Evolutionary conservation across 176 grass and related monocot genomes (phyloP).

Genomic region (Rhipidocladum racemiflorum): DNA sequence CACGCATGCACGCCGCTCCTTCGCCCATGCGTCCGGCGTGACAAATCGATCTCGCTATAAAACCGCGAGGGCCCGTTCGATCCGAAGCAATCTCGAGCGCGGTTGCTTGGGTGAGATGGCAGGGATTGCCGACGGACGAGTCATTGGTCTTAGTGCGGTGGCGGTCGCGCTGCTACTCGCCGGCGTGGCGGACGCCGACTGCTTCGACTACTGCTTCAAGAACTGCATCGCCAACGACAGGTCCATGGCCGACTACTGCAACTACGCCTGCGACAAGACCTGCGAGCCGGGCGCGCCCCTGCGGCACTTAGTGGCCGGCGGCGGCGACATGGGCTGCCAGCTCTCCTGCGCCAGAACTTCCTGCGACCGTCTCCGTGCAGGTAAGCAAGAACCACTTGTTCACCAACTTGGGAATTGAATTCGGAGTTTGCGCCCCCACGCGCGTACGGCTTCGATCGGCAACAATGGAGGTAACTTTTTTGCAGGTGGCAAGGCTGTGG

Average conservation of each 20-base stretch:
- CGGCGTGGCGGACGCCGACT: slow-evolving; percentile 27
- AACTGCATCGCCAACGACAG: slow-evolving; percentile 44
- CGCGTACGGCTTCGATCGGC: neutral
- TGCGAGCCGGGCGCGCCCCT: slow-evolving; percentile 21
- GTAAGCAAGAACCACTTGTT: neutral
- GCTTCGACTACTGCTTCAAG: slow-evolving; percentile 50
- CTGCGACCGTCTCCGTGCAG: slow-evolving; percentile 1
- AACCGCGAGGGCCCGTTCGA: neutral
- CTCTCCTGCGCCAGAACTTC: slow-evolving; percentile 26
- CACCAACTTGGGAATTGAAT: neutral
- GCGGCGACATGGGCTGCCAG: neutral
- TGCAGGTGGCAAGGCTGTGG: slow-evolving; percentile 16
- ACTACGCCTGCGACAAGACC: slow-evolving; percentile 63
- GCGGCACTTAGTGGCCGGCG: neutral
- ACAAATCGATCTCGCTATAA: slow-evolving; percentile 3
- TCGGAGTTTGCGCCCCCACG: neutral
- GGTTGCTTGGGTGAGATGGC: neutral
- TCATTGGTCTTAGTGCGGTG: neutral
- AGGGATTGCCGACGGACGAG: slow-evolving; percentile 4
- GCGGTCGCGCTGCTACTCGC: neutral
- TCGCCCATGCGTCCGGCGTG: slow-evolving; percentile 19
- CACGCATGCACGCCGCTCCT: neutral
- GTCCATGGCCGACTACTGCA: slow-evolving; percentile 49
- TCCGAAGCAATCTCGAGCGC: neutral
- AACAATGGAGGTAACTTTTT: neutral